Evolutionary conservation across 768 basidiomycete species (phyloP).

Genomic region (Russula brevipes): DNA sequence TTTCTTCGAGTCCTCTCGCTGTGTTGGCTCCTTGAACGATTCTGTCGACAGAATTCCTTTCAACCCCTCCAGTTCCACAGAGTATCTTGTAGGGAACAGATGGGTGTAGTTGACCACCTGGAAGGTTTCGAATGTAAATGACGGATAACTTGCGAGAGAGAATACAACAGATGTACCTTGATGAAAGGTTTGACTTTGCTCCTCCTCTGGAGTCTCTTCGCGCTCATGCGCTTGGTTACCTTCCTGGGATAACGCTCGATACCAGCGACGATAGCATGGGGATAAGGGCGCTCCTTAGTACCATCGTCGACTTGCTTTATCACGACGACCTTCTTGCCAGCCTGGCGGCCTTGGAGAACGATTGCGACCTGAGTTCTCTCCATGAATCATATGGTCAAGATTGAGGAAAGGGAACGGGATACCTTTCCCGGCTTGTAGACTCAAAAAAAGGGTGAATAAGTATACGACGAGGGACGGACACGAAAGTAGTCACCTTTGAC

Average conservation of each 20-base stretch:
- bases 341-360: conserved; percentile 97
- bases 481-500: conserved; percentile 27
- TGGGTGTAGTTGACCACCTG: conserved; percentile 92
- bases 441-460: conserved; percentile 30
- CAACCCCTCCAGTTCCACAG: conserved; percentile 90
- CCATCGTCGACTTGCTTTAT: conserved; percentile 98
- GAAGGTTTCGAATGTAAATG: background rate
- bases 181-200: conserved; percentile 99
- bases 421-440: conserved; percentile 97
- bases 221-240: conserved; percentile 95
- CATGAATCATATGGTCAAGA: background rate
- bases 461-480: background rate
- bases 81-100: conserved; percentile 98
- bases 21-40: conserved; percentile 96
- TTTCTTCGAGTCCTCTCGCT: conserved; percentile 94
- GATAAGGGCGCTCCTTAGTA: conserved; percentile 92
- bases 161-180: conserved; percentile 59
- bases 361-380: conserved; percentile 68
- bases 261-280: conserved; percentile 97
- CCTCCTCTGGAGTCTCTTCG: conserved; percentile 87
- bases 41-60: conserved; percentile 82
- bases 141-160: background rate
- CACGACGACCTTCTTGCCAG: conserved; percentile 98
- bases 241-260: conserved; percentile 98
- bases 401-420: conserved; percentile 14